A percentile compares a stretch with the other conserved stretches of the same genome.
phyloP scores from a whole-genome alignment of 352 stramenopile genomes.

The Phytophthora cryptogea region DNA sequence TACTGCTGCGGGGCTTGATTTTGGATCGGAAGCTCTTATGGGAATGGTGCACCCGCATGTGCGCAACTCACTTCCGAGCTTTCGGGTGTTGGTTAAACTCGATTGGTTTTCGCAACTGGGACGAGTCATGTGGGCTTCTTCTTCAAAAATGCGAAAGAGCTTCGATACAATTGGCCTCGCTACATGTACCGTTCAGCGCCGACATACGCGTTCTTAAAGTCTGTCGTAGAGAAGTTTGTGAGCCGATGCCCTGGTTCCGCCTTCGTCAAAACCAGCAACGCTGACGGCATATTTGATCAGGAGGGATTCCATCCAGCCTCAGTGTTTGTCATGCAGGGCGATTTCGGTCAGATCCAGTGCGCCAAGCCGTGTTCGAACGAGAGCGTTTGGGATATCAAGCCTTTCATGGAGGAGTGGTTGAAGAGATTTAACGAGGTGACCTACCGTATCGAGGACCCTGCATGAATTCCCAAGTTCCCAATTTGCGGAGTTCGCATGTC shows the following conservation, averaged over 20 bases:
- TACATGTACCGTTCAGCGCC: slow-evolving; percentile 46
- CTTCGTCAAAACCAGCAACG: slow-evolving; percentile 65
- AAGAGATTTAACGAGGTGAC: slow-evolving; percentile 45
- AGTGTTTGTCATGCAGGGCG: slow-evolving; percentile 60
- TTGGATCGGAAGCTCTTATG: slow-evolving; percentile 58
- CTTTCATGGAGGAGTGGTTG: slow-evolving; percentile 49
- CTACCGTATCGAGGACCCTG: slow-evolving; percentile 47
- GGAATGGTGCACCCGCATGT: slow-evolving; percentile 45
- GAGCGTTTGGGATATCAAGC: slow-evolving; percentile 44
- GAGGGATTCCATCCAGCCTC: slow-evolving; percentile 47
- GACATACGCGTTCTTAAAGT: slow-evolving; percentile 45
- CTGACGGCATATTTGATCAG: slow-evolving; percentile 68
- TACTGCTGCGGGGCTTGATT: slow-evolving; percentile 58
- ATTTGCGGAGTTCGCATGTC: slow-evolving; percentile 43
- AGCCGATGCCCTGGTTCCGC: slow-evolving; percentile 18
- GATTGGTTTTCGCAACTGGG: slow-evolving; percentile 48
- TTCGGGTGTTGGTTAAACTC: slow-evolving; percentile 51
- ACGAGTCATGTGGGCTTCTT: slow-evolving; percentile 47
- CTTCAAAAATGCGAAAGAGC: slow-evolving; percentile 55
- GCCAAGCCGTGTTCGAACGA: slow-evolving; percentile 33
- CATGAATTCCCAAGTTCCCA: slow-evolving; percentile 43
- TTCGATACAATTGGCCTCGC: slow-evolving; percentile 44
- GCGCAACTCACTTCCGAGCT: slow-evolving; percentile 31
- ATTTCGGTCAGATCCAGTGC: slow-evolving; percentile 60
- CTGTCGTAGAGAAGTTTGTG: slow-evolving; percentile 40